Conservation (phyloP, 1,284 basidiomycete genomes). For the Marasmius sp. region DNA sequence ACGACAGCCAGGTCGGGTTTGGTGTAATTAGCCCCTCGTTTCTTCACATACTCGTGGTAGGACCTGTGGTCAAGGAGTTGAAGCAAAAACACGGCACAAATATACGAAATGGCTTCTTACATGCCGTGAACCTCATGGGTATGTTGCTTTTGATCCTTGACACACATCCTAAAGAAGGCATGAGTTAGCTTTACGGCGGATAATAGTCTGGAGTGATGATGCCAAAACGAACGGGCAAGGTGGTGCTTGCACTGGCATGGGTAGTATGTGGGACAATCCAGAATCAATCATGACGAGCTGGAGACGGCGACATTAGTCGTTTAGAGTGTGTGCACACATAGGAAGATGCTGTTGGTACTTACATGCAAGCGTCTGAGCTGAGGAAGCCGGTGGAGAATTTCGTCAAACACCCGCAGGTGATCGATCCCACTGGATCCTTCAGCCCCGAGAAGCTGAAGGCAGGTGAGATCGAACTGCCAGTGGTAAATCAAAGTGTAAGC, state of each 20-base stretch:
- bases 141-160: background rate
- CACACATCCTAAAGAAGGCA: background rate
- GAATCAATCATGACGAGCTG: slow-evolving; percentile 32
- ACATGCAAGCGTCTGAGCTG: slow-evolving; percentile 31
- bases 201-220: background rate
- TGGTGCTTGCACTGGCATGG: slow-evolving; percentile 20
- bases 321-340: background rate
- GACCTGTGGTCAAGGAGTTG: slow-evolving; percentile 13
- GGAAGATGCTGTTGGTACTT: background rate
- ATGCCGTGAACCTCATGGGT: background rate
- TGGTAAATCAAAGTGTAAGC: background rate
- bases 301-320: background rate
- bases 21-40: slow-evolving; percentile 15
- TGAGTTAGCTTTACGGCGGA: background rate
- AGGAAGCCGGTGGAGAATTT: slow-evolving; percentile 36
- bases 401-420: slow-evolving; percentile 30
- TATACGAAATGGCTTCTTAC: background rate
- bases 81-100: background rate
- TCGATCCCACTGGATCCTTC: slow-evolving; percentile 23
- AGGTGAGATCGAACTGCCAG: background rate
- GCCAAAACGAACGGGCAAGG: slow-evolving; percentile 29
- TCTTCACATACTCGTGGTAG: slow-evolving; percentile 25
- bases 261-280: slow-evolving; percentile 18
- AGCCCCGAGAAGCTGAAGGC: slow-evolving; percentile 31
- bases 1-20: slow-evolving; percentile 31